phyloP scores from a whole-genome alignment of 2,329 filamentous ascomycete species.

The Colletotrichum filicis region DNA sequence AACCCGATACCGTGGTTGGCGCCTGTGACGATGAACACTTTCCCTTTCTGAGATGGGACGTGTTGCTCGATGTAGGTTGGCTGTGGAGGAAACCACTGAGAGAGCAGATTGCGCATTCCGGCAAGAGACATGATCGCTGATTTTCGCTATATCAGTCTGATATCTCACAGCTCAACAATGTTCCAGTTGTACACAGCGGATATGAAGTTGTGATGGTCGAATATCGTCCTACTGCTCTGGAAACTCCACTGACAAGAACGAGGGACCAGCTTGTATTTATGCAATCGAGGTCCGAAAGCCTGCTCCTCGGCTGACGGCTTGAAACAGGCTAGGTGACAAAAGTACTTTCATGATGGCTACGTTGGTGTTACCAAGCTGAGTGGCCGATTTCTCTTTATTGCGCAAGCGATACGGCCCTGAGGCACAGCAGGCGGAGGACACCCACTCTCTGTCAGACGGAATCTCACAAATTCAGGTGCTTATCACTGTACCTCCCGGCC shows the following conservation, averaged over 20 bases:
- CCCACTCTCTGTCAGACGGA: not conserved
- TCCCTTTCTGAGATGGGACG: constrained; percentile 40
- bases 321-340: not conserved
- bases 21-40: constrained; percentile 60
- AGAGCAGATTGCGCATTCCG: not conserved
- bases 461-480: not conserved
- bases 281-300: not conserved
- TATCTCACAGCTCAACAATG: too few relatives aligned
- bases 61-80: constrained; percentile 42
- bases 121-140: not conserved
- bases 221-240: too few relatives aligned
- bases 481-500: not conserved
- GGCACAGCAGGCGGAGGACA: not conserved
- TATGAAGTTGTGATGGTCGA: too few relatives aligned
- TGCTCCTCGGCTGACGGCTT: not conserved
- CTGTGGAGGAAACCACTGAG: constrained; percentile 37
- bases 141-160: too few relatives aligned
- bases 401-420: not conserved
- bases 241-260: too few relatives aligned
- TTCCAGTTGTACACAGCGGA: too few relatives aligned
- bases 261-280: too few relatives aligned
- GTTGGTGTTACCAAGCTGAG: not conserved
- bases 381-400: not conserved
- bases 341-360: not conserved
- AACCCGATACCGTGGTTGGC: constrained; percentile 55